Evolutionary conservation across 2,329 filamentous ascomycete genomes (phyloP), one percentile per base, ranked within the genome.

Genomic region (Seiridium unicorne): DNA sequence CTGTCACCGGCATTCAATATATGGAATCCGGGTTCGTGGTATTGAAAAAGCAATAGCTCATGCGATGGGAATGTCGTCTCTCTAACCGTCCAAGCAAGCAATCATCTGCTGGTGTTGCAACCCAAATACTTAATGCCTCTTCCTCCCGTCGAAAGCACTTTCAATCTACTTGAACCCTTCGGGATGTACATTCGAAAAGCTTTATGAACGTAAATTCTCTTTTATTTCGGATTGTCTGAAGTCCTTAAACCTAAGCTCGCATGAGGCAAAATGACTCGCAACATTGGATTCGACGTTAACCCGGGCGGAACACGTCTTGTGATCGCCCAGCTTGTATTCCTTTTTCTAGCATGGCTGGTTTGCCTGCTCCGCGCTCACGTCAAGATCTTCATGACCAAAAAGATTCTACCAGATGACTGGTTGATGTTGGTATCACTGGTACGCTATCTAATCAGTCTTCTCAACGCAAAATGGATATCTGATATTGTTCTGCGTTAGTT

Each of bases 371-470:
- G 81, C 13, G 74, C 74, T 7, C 81, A 79, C 65, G 79, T 81
- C 51, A 78, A 80, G 59, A 55, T 73, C 1, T 69, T 74, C 35
- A 66, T 83, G 31, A 70, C 80, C 44, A 79, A 76, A 55, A 76
- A 73, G 36, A 68, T 80, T 40, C 72, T 76, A 0, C 42, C 74
- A 3, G 82, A 84, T 54, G 82, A 84, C 72, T 79, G 74, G 63
- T 67, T 82, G 51, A 81, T 82, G 65, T 70, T 82, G 31, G 54
- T 71, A 35, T 77, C 79, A 3, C 69, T 81, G 70, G 81, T 84
- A 69, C 60, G 70, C 66, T 47, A 34, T 40, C 34, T 31, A 51
- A 4, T 11, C 47, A 32, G 47, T 10, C 18, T 44, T 5, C 10
- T n/a, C 11, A 44, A n/a, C 42, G 18, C 53, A 36, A 26, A 26